Evolutionary conservation across 805 yeast species (phyloP).

Genomic region (Candida schatavii): DNA sequence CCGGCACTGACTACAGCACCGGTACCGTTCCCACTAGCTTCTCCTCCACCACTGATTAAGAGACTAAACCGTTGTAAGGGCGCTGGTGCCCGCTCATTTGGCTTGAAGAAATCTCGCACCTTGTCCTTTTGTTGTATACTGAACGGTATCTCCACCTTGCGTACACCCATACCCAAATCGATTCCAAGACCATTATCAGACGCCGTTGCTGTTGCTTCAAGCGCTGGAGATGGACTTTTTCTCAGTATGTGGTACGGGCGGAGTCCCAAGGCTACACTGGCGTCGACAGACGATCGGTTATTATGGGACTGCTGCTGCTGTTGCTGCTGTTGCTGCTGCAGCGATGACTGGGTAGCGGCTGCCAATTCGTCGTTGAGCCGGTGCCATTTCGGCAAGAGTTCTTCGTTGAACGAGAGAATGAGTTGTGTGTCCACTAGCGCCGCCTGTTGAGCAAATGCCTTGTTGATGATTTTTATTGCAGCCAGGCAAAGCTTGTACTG

Average conservation of each 20-base stretch:
- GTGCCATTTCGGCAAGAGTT: slow-evolving; percentile 27
- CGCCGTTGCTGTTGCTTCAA: slow-evolving; percentile 1
- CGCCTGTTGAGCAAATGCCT: slow-evolving; percentile 35
- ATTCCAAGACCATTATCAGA: slow-evolving; percentile 24
- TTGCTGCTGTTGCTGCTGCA: not conserved
- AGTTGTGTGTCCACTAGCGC: slow-evolving; percentile 31
- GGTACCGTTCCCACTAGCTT: not conserved
- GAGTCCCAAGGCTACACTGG: not conserved
- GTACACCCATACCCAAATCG: slow-evolving; percentile 26
- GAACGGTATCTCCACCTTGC: slow-evolving; percentile 27
- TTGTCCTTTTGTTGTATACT: slow-evolving; percentile 31
- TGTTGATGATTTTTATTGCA: slow-evolving; percentile 28
- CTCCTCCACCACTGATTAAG: not conserved
- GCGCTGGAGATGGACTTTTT: slow-evolving; percentile 6
- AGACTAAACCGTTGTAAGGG: not conserved
- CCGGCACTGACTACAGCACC: no score
- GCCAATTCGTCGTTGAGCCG: slow-evolving; percentile 12
- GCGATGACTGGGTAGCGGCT: slow-evolving; percentile 1
- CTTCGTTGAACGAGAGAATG: slow-evolving; percentile 19
- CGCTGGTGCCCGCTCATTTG: not conserved
- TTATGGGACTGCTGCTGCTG: not conserved
- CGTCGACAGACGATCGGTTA: not conserved
- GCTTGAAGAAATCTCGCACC: slow-evolving; percentile 21
- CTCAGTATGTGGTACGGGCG: slow-evolving; percentile 4
- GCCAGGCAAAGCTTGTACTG: slow-evolving; percentile 40